phyloP scores from a whole-genome alignment of 257 asterid species.

The Echites panduratus region DNA sequence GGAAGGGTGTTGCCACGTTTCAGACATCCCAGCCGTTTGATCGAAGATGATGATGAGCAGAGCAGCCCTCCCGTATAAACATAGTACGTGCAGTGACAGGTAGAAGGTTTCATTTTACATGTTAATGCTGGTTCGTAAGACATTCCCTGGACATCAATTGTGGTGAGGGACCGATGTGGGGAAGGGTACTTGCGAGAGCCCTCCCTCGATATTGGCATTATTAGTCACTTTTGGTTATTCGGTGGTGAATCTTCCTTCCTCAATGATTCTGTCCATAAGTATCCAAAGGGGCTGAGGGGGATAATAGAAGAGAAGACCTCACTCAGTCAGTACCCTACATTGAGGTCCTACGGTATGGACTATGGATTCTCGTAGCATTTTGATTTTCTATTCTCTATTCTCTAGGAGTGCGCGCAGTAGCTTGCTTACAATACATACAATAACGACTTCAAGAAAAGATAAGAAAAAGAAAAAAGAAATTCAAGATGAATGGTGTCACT shows the following conservation, averaged over 20 bases:
- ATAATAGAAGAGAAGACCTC: background rate
- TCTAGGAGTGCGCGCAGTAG: conserved; percentile 4
- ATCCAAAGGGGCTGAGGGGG: conserved; percentile 10
- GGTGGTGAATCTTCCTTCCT: conserved; percentile 13
- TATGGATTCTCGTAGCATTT: background rate
- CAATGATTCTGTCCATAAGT: conserved; percentile 4
- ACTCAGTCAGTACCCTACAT: background rate
- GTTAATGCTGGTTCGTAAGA: background rate
- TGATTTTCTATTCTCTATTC: too few species aligned
- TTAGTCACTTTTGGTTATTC: background rate
- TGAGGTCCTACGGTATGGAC: background rate
- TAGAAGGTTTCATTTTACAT: too few species aligned
- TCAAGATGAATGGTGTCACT: background rate
- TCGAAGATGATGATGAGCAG: too few species aligned
- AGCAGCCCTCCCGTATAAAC: too few species aligned
- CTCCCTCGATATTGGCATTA: conserved; percentile 1
- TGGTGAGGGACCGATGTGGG: conserved; percentile 13
- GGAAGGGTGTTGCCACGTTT: background rate
- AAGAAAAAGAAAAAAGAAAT: too few species aligned
- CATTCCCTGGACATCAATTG: background rate
- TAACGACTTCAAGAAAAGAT: too few species aligned
- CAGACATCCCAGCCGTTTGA: background rate
- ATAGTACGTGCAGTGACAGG: too few species aligned
- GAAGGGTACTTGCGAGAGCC: background rate
- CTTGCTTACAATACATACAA: background rate